Evolutionary conservation across 176 grass and related monocot species (phyloP), one percentile per base, ranked within the genome.

Genomic region (Lolium rigidum): DNA sequence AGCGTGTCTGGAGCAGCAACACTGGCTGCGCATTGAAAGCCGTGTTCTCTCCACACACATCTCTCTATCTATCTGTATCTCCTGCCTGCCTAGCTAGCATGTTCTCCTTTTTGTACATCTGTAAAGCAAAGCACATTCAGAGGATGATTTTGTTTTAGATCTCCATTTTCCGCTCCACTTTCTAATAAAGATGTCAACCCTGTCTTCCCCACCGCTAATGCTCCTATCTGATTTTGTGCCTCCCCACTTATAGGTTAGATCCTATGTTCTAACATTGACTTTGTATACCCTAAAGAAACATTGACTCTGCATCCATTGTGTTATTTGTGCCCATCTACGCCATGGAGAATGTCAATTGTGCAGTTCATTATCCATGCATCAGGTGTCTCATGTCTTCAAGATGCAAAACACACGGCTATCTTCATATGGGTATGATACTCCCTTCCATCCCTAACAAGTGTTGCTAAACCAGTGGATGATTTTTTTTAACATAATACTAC

Each of bases 1-100:
- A 18, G 2, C 68, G 22, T 80, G 87, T 66, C 82, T 57, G 73
- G 63, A 57, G 38, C 58, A 74, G 14, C 58, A 82, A 24, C 66
- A 51, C 41, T 15, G 22, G 47, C 65, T 62, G 87, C 74, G 87
- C 87, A 71, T 73, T 63, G 26, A 64, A 55, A 80, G 10, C 43
- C 31, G 37, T 57, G 22, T 31, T 28, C 9, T 65, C 17, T 38
- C 70, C 44, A 49, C 70, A 25, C 10, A 71, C 2, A 0, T n/a
- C 39, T 46, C 17, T 0, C 1, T 39, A 10, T 44, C 67, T 11
- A 44, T 44, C 16, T n/a, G 38, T 44, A n/a, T 16, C 35, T 70
- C 59, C 46, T 46, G 66, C 17, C 47, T 54, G 71, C 13, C 46
- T 16, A 3, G 6, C 47, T 26, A 51, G 0, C 14, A 31, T 62